phyloP scores from a whole-genome alignment of 2,329 filamentous ascomycete genomes.

The Monosporascus sp. region DNA sequence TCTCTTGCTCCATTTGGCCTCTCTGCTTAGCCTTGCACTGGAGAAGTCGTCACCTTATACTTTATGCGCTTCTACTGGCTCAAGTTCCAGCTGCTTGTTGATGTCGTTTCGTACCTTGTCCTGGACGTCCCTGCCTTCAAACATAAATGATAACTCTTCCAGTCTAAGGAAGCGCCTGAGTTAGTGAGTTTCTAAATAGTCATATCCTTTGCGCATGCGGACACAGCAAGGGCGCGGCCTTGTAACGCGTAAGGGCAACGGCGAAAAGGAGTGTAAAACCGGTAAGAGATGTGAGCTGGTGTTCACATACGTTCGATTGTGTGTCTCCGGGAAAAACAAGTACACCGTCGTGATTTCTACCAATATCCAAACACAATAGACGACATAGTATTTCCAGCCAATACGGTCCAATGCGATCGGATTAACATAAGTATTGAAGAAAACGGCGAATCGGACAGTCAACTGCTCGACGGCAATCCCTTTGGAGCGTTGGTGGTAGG shows the following conservation, averaged over 20 bases:
- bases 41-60: background rate
- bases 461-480: conserved; percentile 34
- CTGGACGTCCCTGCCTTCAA: conserved; percentile 26
- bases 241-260: background rate
- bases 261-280: background rate
- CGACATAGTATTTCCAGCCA: conserved; percentile 34
- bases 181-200: background rate
- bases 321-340: conserved; percentile 29
- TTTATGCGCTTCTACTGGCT: conserved; percentile 6
- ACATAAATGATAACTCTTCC: conserved; percentile 31
- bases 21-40: background rate
- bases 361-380: conserved; percentile 30
- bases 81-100: conserved; percentile 24
- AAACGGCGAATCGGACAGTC: conserved; percentile 32
- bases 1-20: background rate
- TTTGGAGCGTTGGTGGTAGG: conserved; percentile 32
- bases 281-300: too few species aligned
- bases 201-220: background rate
- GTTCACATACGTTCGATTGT: conserved; percentile 19
- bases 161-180: conserved; percentile 7
- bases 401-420: conserved; percentile 36
- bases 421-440: conserved; percentile 44
- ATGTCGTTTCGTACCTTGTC: conserved; percentile 20
- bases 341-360: conserved; percentile 31
- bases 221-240: background rate